Percentiles rank a stretch among this genome's conserved stretches.
Evolutionary conservation across 257 asterid genomes (phyloP).

Genomic region (Phtheirospermum japonicum): DNA sequence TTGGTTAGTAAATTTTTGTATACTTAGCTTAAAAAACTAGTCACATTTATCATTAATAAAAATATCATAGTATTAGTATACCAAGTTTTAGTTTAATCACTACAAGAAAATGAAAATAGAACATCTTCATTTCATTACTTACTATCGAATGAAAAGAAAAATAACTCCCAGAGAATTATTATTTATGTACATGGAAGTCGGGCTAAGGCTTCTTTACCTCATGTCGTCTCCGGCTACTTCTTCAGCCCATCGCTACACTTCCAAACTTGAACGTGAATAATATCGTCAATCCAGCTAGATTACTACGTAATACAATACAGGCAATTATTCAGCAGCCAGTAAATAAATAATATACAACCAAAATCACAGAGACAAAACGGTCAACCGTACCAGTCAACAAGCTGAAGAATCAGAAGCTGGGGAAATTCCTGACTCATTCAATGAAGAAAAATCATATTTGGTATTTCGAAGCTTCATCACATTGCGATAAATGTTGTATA

Average conservation of each 20-base stretch:
- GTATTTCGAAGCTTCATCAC: constrained; percentile 4
- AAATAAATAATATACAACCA: background rate
- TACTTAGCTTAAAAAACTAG: no score
- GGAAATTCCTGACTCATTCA: constrained; percentile 70
- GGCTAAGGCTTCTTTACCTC: no score
- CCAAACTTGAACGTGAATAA: constrained; percentile 92
- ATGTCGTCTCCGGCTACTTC: no score
- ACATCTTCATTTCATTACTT: no score
- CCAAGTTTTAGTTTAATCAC: no score
- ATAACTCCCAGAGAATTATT: no score
- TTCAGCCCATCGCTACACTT: constrained; percentile 90
- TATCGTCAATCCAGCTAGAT: constrained; percentile 95
- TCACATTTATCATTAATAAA: no score
- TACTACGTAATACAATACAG: constrained; percentile 44
- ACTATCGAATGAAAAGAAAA: no score
- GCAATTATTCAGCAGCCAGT: constrained; percentile 2
- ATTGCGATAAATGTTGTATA: background rate
- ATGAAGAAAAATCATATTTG: constrained; percentile 67
- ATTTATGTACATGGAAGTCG: no score
- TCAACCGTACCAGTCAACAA: constrained; percentile 75
- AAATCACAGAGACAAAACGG: constrained; percentile 11
- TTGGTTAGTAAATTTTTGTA: no score
- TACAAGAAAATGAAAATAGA: no score
- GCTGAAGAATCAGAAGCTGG: constrained; percentile 67
- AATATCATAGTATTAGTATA: no score